phyloP scores from a whole-genome alignment of 768 basidiomycete genomes.

The Boletus subparvulus region DNA sequence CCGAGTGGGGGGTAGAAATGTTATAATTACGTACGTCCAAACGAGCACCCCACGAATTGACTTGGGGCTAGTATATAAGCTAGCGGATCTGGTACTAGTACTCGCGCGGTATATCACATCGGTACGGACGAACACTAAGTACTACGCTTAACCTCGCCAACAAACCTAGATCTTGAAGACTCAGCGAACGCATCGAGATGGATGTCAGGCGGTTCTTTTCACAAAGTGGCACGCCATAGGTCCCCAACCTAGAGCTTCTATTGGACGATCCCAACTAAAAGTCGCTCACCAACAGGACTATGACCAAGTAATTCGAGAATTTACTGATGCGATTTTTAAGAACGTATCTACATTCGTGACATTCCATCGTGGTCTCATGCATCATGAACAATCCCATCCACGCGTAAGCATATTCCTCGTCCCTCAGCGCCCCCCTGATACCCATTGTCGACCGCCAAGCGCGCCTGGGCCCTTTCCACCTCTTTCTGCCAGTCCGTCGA shows the following conservation, averaged over 20 bases:
- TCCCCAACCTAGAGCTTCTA: conserved; percentile 75
- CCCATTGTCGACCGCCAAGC: conserved; percentile 50
- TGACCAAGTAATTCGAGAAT: too few species aligned
- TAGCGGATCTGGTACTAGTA: too few species aligned
- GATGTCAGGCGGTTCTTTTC: conserved; percentile 37
- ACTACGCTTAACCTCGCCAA: too few species aligned
- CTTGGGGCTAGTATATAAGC: conserved; percentile 15
- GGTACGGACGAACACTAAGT: too few species aligned
- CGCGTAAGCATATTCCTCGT: background rate
- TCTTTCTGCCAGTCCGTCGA: conserved; percentile 69
- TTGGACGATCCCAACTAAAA: conserved; percentile 20
- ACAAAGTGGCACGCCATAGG: conserved; percentile 72
- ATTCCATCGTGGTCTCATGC: background rate
- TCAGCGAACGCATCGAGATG: too few species aligned
- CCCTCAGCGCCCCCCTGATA: background rate
- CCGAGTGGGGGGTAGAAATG: too few species aligned
- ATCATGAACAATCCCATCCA: background rate
- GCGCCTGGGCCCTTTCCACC: conserved; percentile 56
- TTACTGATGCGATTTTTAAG: background rate
- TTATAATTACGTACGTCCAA: too few species aligned
- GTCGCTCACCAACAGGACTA: too few species aligned
- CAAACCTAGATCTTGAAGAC: too few species aligned
- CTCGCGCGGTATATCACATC: too few species aligned
- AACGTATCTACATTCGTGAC: background rate
- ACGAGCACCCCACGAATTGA: too few species aligned